Evolutionary conservation across 805 yeast species (phyloP), one percentile per base, ranked within the genome.

Genomic region (Hagleromyces aurorensis): DNA sequence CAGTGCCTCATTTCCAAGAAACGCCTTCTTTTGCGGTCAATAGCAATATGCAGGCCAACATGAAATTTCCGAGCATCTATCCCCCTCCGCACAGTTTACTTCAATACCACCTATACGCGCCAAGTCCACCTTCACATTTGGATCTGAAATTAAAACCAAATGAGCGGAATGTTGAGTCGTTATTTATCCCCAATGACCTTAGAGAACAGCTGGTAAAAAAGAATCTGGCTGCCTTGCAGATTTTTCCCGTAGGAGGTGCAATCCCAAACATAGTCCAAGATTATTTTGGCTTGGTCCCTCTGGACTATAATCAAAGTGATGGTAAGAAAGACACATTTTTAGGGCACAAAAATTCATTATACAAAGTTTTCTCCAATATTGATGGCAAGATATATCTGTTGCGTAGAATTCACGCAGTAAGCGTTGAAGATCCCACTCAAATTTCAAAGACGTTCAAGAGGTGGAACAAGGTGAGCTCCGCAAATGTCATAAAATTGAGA

Each of bases 61-160:
- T 43, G 12, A 55, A 52, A 25, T 57, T 50, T 24, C 52, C 62
- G 11, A 34, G 48, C 4, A 38, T 59, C 11, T 60, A 64, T 16
- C 64, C 67, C 16, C 66, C 63, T 24, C 44, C 64, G 6, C 57
- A 55, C 21, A 59, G 57, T 21, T 43, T 55, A 41, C 61, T 83
- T 24, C 85, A 85, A 47, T 82, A 83, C 52, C 95, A 87, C 57
- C 59, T 85, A 21, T 87, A 89, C 57, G 91, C 96, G 0, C 96
- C 96, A 2, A 69, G 74, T 17, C 89, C 96, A 7, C 84, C 87
- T 3, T 87, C 86, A 6, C 76, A 78, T 48, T 54, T 77, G 27
- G 65, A 67, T 22, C 55, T 70, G 7, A 75, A 77, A 9, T 60
- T 81, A 38, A 67, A 69, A 27, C 73, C 83, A 1, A 75, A 86